Evolutionary conservation across 768 basidiomycete genomes (phyloP).

Genomic region (Scleroderma bovista): DNA sequence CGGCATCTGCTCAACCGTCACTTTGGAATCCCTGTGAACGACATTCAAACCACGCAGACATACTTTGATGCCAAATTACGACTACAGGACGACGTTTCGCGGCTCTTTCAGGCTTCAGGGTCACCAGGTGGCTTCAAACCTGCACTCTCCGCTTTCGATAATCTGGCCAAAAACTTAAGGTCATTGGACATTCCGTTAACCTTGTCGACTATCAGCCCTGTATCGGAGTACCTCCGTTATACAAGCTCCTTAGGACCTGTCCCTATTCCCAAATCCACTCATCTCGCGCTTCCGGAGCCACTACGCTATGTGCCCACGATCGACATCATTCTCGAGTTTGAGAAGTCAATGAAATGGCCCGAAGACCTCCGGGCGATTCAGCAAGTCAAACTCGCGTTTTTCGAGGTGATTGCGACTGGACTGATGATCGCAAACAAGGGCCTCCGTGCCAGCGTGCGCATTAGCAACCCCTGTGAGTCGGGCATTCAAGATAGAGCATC

Average conservation of each 20-base stretch:
- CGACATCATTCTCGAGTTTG: slow-evolving; percentile 80
- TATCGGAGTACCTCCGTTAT: slow-evolving; percentile 73
- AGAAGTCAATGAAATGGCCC: slow-evolving; percentile 90
- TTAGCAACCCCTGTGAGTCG: slow-evolving; percentile 45
- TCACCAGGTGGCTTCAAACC: slow-evolving; percentile 59
- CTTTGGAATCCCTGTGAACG: slow-evolving; percentile 55
- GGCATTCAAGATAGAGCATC: slow-evolving; percentile 62
- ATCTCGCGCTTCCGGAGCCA: slow-evolving; percentile 46
- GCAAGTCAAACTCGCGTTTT: slow-evolving; percentile 89
- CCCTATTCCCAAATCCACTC: slow-evolving; percentile 53
- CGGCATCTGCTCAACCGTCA: slow-evolving; percentile 70
- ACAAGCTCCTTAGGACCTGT: slow-evolving; percentile 80
- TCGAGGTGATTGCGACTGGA: slow-evolving; percentile 69
- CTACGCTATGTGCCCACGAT: slow-evolving; percentile 67
- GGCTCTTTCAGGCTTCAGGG: slow-evolving; percentile 29
- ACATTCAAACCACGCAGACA: slow-evolving; percentile 53
- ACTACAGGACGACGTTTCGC: slow-evolving; percentile 51
- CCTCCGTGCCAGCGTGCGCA: slow-evolving; percentile 52
- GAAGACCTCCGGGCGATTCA: slow-evolving; percentile 91
- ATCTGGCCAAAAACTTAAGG: slow-evolving; percentile 70
- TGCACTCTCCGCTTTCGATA: slow-evolving; percentile 75
- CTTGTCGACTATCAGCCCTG: slow-evolving; percentile 69
- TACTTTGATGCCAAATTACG: slow-evolving; percentile 54
- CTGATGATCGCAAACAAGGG: slow-evolving; percentile 51
- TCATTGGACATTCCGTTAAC: slow-evolving; percentile 73